Conservation (phyloP, 768 basidiomycete species). For the Cystofilobasidium bisporidii region DNA sequence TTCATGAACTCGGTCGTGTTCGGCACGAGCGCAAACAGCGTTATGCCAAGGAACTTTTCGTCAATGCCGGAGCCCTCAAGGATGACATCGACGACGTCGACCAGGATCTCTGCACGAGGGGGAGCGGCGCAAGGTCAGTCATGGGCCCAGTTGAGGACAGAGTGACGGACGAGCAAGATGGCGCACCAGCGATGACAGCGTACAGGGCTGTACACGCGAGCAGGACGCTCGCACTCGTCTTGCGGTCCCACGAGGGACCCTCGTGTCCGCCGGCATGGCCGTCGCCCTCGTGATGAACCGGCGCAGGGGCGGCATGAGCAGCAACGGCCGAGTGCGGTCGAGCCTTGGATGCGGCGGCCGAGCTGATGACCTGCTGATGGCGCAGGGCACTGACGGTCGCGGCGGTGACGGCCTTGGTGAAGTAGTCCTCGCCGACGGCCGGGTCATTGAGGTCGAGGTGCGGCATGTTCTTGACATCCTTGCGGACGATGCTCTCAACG, state of each 20-base stretch:
- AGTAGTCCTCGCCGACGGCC: slow-evolving; percentile 58
- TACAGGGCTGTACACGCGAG: slow-evolving; percentile 83
- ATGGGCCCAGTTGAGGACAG: not conserved
- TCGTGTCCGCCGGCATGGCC: slow-evolving; percentile 73
- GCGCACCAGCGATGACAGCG: slow-evolving; percentile 84
- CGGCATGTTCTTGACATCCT: slow-evolving; percentile 32
- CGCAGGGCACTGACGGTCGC: slow-evolving; percentile 84
- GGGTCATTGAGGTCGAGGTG: slow-evolving; percentile 45
- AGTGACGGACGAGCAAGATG: not conserved
- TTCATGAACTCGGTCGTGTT: slow-evolving; percentile 96
- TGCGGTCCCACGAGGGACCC: slow-evolving; percentile 90
- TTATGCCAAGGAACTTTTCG: slow-evolving; percentile 94
- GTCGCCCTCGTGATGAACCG: slow-evolving; percentile 39
- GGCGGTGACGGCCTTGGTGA: slow-evolving; percentile 74
- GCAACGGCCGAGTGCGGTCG: slow-evolving; percentile 43
- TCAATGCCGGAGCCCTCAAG: slow-evolving; percentile 83
- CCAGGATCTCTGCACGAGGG: slow-evolving; percentile 61
- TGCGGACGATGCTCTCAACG: slow-evolving; percentile 33
- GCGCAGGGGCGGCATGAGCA: slow-evolving; percentile 41
- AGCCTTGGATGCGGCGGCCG: slow-evolving; percentile 19
- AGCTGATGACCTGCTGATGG: slow-evolving; percentile 43
- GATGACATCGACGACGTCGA: slow-evolving; percentile 91
- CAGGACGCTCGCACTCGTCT: slow-evolving; percentile 77
- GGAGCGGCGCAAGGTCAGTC: not conserved
- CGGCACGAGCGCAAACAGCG: slow-evolving; percentile 90